Conservation (phyloP, 441 rosid species). For the Oxalis stricta region DNA sequence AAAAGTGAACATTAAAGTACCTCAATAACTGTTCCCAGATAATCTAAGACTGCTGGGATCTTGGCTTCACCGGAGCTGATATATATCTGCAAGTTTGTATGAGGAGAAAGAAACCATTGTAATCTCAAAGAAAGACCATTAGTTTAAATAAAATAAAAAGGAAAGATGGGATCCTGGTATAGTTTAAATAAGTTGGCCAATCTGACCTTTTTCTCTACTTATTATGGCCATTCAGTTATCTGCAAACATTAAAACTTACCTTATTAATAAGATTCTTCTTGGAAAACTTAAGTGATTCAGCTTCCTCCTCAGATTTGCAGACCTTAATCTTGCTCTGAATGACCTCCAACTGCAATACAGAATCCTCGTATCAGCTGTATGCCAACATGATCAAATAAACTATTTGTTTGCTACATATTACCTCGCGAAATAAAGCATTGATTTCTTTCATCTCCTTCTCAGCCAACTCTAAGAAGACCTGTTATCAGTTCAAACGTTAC, state of each 20-base stretch:
- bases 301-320: constrained; percentile 61
- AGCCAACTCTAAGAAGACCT: constrained; percentile 86
- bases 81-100: constrained; percentile 45
- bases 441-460: constrained; percentile 71
- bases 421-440: constrained; percentile 77
- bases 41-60: constrained; percentile 81
- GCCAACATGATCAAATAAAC: too few species aligned
- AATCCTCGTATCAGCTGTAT: constrained; percentile 9
- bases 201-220: background rate
- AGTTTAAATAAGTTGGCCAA: background rate
- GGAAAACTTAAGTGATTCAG: constrained; percentile 50
- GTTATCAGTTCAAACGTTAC: constrained; percentile 12
- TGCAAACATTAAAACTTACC: constrained; percentile 29
- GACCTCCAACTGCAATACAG: constrained; percentile 48
- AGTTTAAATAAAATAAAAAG: background rate
- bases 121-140: too few species aligned
- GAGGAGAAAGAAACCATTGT: too few species aligned
- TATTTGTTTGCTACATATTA: too few species aligned
- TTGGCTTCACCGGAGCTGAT: constrained; percentile 91
- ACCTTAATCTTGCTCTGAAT: constrained; percentile 53
- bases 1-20: constrained; percentile 27
- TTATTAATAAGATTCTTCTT: constrained; percentile 77
- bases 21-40: constrained; percentile 79
- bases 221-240: background rate
- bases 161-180: background rate